Evolutionary conservation across 352 stramenopile genomes (phyloP).

Genomic region (Salisapilia sapeloensis): DNA sequence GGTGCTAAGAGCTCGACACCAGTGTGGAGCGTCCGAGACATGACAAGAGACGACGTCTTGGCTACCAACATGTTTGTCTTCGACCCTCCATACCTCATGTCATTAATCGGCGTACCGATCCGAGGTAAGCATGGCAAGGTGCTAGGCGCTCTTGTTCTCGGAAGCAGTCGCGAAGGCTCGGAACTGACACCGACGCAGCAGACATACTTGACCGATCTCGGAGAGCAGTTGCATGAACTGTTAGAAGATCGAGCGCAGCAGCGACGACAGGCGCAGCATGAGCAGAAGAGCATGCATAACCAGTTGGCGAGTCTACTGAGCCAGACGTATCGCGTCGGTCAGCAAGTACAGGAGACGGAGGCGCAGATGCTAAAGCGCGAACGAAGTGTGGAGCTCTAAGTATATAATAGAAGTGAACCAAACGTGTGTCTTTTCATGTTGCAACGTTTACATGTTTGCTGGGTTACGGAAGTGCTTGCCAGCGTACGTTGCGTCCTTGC

Average conservation of each 20-base stretch:
- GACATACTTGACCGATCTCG: conserved; percentile 17
- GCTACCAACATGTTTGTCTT: conserved; percentile 35
- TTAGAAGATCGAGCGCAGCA: conserved; percentile 18
- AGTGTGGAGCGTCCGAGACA: conserved; percentile 21
- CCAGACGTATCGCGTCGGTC: conserved; percentile 26
- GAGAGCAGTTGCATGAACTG: conserved; percentile 22
- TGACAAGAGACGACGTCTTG: conserved; percentile 17
- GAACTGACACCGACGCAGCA: conserved; percentile 12
- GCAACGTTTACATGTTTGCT: conserved; percentile 5
- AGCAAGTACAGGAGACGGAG: conserved; percentile 21
- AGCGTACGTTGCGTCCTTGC: conserved; percentile 11
- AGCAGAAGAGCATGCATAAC: conserved; percentile 16
- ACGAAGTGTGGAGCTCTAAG: too few species aligned
- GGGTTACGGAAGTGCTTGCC: conserved; percentile 16
- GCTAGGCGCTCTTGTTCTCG: conserved; percentile 36
- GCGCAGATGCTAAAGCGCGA: too few species aligned
- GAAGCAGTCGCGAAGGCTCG: conserved; percentile 16
- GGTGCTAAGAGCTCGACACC: conserved; percentile 8
- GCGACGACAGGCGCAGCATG: conserved; percentile 2
- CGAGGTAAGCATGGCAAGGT: conserved; percentile 21
- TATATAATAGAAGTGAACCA: too few species aligned
- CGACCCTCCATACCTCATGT: conserved; percentile 27
- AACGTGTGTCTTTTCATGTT: too few species aligned
- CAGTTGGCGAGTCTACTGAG: conserved; percentile 25
- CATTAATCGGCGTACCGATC: conserved; percentile 36